A percentile compares a stretch with the other conserved stretches of the same genome.
These are phyloP conservation scores for Entomortierella chlamydospora DNA, from an alignment of 192 early-diverging fungal species.

Conservation along the genomic window DNA sequence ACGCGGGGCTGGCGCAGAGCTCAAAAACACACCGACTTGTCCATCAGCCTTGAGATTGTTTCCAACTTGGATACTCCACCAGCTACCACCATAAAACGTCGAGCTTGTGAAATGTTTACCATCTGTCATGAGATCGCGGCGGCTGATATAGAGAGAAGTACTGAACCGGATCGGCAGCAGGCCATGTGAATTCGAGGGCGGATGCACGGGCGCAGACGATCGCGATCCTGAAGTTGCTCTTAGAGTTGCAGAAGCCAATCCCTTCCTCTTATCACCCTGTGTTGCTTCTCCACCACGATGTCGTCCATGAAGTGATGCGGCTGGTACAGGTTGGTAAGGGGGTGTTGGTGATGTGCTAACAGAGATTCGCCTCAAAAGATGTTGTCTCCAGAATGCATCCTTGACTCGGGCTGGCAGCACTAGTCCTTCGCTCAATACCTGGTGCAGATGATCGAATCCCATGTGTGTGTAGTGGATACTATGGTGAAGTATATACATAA, in stretches of 20 bases:
- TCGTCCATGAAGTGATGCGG: slow-evolving; percentile 8
- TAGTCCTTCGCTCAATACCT: slow-evolving; percentile 33
- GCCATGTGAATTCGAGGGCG: slow-evolving; percentile 20
- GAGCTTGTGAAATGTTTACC: slow-evolving; percentile 50
- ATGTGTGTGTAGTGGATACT: slow-evolving; percentile 52
- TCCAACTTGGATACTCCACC: slow-evolving; percentile 54
- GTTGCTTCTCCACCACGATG: slow-evolving; percentile 18
- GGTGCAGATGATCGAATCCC: slow-evolving; percentile 39
- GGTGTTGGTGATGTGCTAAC: slow-evolving; percentile 17
- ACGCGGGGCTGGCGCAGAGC: slow-evolving; percentile 25
- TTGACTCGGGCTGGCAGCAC: slow-evolving; percentile 40
- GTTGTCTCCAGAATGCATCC: slow-evolving; percentile 53
- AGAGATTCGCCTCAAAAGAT: slow-evolving; percentile 34
- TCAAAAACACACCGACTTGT: slow-evolving; percentile 41
- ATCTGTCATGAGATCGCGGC: slow-evolving; percentile 48
- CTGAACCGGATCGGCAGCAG: slow-evolving; percentile 50
- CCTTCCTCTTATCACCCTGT: slow-evolving; percentile 14
- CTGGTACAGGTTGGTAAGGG: slow-evolving; percentile 18
- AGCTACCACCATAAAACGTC: slow-evolving; percentile 51
- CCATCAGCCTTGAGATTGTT: slow-evolving; percentile 37
- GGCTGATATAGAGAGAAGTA: slow-evolving; percentile 47
- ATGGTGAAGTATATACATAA: slow-evolving; percentile 49
- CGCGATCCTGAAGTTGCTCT: neutral
- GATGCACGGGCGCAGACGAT: slow-evolving; percentile 1
- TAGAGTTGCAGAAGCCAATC: neutral